A percentile compares a stretch with the other conserved stretches of the same genome.
phyloP scores from a whole-genome alignment of 2,329 filamentous ascomycete genomes.

The Calonectria henricotiae region DNA sequence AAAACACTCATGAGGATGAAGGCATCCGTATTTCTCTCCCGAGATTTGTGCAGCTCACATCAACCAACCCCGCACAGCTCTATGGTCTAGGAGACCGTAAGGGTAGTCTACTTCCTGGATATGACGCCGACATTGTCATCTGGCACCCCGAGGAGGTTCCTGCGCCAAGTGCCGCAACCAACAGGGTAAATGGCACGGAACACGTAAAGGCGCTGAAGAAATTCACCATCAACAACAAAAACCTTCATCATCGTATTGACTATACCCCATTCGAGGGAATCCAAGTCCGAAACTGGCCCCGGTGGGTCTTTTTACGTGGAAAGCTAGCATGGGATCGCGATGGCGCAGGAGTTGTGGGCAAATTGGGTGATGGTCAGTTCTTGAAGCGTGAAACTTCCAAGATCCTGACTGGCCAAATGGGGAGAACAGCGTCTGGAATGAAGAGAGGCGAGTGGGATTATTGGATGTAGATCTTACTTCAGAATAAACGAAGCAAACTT shows the following conservation, averaged over 20 bases:
- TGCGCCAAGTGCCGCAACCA: neutral
- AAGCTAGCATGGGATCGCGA: conserved; percentile 73
- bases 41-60: conserved; percentile 32
- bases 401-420: conserved; percentile 17
- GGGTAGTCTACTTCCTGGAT: conserved; percentile 62
- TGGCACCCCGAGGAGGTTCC: conserved; percentile 65
- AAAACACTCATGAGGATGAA: neutral
- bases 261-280: conserved; percentile 76
- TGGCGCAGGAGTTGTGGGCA: conserved; percentile 67
- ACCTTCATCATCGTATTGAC: conserved; percentile 75
- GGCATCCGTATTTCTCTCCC: conserved; percentile 47
- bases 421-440: conserved; percentile 2
- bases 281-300: conserved; percentile 73
- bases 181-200: neutral
- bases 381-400: conserved; percentile 56
- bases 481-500: too few species aligned
- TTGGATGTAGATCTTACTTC: conserved; percentile 2
- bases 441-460: conserved; percentile 14
- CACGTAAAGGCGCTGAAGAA: neutral
- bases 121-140: conserved; percentile 72
- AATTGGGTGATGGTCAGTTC: conserved; percentile 65
- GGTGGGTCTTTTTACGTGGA: conserved; percentile 74
- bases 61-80: conserved; percentile 34
- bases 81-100: conserved; percentile 35
- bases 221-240: conserved; percentile 65